Evolutionary conservation across 371 early-diverging fungal species (phyloP).

Genomic region (Circinella minor): DNA sequence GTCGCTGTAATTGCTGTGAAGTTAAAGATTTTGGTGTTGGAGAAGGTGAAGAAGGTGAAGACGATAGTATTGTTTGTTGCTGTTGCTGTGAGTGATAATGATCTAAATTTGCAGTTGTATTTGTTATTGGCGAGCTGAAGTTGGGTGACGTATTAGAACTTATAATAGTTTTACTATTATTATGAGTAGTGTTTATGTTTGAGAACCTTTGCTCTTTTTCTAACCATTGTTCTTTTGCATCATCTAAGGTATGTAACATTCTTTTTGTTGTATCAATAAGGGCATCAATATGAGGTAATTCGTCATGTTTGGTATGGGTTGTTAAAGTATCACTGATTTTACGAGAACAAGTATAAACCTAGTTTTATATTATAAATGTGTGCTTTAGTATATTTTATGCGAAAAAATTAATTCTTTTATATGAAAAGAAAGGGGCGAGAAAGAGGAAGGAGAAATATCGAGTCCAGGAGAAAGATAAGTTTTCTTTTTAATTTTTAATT

Average conservation of each 20-base stretch:
- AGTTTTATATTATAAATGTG: background rate
- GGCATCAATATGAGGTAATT: background rate
- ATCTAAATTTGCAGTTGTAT: too few relatives aligned
- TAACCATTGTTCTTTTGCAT: slow-evolving; percentile 9
- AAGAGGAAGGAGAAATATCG: too few relatives aligned
- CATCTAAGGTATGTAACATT: background rate
- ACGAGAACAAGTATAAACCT: background rate
- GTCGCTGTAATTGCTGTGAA: background rate
- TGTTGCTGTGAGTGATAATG: too few relatives aligned
- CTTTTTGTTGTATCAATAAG: slow-evolving; percentile 3
- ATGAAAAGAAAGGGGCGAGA: too few relatives aligned
- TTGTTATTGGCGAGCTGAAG: too few relatives aligned
- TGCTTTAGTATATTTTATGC: background rate
- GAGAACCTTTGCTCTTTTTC: background rate
- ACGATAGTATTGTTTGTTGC: too few relatives aligned
- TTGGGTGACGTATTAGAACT: too few relatives aligned
- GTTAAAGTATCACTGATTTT: background rate
- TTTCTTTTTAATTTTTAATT: background rate
- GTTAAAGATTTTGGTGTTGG: background rate
- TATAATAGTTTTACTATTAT: too few relatives aligned
- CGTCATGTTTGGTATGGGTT: background rate
- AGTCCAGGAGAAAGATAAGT: background rate
- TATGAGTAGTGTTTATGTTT: background rate
- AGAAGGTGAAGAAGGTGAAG: background rate
- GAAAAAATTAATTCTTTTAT: background rate